phyloP scores from a whole-genome alignment of 2,329 filamentous ascomycete species.

The Microsporum canis region DNA sequence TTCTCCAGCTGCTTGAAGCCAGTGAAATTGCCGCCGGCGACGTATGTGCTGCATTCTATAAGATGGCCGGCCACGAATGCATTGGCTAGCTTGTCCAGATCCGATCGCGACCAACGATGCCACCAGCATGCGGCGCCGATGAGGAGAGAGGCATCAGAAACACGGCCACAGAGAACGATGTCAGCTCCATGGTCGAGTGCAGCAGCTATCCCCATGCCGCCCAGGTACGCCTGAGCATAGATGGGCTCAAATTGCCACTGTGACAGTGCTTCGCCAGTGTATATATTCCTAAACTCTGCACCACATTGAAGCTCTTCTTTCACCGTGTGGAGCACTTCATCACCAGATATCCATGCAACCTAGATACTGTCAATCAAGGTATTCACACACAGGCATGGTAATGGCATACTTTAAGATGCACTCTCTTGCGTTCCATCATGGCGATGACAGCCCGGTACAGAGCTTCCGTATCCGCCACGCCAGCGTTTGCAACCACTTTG shows the following conservation, averaged over 20 bases:
- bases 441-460: conserved; percentile 30
- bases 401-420: conserved; percentile 30
- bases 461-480: conserved; percentile 32
- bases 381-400: conserved; percentile 1
- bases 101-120: conserved; percentile 32
- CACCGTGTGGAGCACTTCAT: conserved; percentile 32
- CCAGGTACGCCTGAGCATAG: conserved; percentile 27
- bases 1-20: conserved; percentile 31
- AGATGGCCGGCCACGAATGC: conserved; percentile 31
- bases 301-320: conserved; percentile 23
- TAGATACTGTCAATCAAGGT: conserved; percentile 10
- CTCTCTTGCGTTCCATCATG: conserved; percentile 28
- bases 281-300: conserved; percentile 31
- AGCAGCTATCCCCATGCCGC: conserved; percentile 30
- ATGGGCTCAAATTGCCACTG: conserved; percentile 30
- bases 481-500: conserved; percentile 37
- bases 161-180: conserved; percentile 36
- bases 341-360: conserved; percentile 40
- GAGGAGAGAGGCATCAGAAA: conserved; percentile 35
- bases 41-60: conserved; percentile 34
- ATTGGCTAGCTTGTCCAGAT: conserved; percentile 31
- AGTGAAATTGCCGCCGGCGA: conserved; percentile 35
- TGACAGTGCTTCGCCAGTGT: conserved; percentile 26
- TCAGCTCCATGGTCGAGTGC: conserved; percentile 33
- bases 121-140: conserved; percentile 35